Evolutionary conservation across 78 protist species (phyloP), one percentile per base, ranked within the genome.

Genomic region (Dictyostelium brefeldianum): DNA sequence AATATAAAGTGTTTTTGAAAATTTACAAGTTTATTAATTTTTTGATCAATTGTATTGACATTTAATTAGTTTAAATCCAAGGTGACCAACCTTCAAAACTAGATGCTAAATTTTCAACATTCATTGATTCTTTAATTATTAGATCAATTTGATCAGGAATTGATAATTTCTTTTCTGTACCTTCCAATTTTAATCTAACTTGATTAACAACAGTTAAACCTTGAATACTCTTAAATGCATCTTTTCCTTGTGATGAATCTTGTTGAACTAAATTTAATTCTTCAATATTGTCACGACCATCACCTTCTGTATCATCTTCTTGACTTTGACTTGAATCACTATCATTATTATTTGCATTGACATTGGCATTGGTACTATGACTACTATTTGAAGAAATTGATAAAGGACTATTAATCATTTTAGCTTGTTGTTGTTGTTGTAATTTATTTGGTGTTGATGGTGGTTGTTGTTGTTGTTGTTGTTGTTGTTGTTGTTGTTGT

Each of bases 51-150:
- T 1, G 2, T 51, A 6, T 11, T 64, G 8, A n/a, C n/a, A n/a
- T n/a, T n/a, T n/a, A n/a, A n/a, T n/a, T 27, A 4, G 9, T 18
- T 65, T 81, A 81, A 29, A 48, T 22, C 64, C 65, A 70, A 12
- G 69, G 51, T 14, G 79, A 47, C 93, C 93, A 87, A 50, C 93
- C 93, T 77, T 87, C 93, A 50, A 48, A 87, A 62, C 41, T 77
- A 14, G 27, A 31, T n/a, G 84, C n/a, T 31, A 87, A 77, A 77
- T 87, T 87, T 27, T 87, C 93, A 64, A 77, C 20, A n/a, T 62
- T 59, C 56, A 64, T 53, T 20, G 93, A 56, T 51, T 87, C 93
- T 65, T 54, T 74, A 18, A 87, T 87, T 10, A 87, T 77, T 53
- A 64, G 53, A 5, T 87, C 84, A 31, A 87, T 74, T 77, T 87